Conservation (phyloP, 352 stramenopile genomes). For the Globisporangium echinulatum region DNA sequence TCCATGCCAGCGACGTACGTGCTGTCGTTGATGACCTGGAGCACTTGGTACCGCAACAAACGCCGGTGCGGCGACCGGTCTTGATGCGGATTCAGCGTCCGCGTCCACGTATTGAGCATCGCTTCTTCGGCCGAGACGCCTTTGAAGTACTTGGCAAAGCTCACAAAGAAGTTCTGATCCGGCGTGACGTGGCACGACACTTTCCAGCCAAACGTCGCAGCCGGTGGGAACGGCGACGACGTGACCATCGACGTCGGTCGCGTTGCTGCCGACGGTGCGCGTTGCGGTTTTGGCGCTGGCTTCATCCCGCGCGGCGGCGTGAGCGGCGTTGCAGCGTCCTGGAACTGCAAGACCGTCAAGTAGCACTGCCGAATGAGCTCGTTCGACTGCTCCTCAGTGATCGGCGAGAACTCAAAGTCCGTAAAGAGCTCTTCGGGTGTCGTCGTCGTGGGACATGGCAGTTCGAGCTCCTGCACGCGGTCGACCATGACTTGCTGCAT, state of each 20-base stretch:
- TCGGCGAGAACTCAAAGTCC: conserved; percentile 41
- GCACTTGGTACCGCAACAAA: conserved; percentile 31
- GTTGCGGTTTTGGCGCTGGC: neutral
- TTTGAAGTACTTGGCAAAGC: conserved; percentile 40
- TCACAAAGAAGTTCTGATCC: conserved; percentile 38
- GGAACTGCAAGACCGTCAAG: conserved; percentile 42
- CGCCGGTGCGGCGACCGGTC: conserved; percentile 24
- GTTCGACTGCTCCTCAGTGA: conserved; percentile 49
- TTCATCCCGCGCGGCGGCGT: conserved; percentile 19
- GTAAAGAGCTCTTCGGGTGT: conserved; percentile 22
- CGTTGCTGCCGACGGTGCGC: neutral
- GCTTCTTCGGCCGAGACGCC: conserved; percentile 31
- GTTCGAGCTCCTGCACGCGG: conserved; percentile 36
- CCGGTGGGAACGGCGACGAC: conserved; percentile 25
- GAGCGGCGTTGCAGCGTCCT: conserved; percentile 36
- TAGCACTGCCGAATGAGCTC: conserved; percentile 52
- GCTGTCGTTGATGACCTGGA: conserved; percentile 46
- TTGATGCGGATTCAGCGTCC: conserved; percentile 15
- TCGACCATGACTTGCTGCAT: conserved; percentile 23
- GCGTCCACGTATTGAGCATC: conserved; percentile 36
- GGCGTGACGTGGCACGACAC: conserved; percentile 33
- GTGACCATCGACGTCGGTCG: conserved; percentile 1
- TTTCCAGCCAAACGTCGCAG: conserved; percentile 50
- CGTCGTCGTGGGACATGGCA: conserved; percentile 28
- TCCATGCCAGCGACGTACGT: conserved; percentile 37